Base-by-base conservation (phyloP, 176 grass and related monocot species). In the Eragrostis curvula region DNA sequence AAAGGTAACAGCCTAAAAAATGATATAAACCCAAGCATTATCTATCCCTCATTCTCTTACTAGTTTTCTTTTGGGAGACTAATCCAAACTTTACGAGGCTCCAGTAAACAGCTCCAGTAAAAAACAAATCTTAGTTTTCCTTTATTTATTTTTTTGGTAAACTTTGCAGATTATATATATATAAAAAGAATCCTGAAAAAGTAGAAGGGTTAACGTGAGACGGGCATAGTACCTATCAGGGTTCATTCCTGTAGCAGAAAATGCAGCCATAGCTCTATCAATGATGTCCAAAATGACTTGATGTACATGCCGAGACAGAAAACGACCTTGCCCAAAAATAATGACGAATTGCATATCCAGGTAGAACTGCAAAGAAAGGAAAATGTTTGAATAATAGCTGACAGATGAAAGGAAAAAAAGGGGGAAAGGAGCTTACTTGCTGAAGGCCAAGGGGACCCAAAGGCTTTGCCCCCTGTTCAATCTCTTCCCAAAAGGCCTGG, bases 301-400 rank as follows among this genome's bases (percentile, higher is more conserved):
- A 86, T 97, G 89, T n/a, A 97, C 95, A 83, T 92, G 90, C 65
- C 95, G 81, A 85, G 95, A 94, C 41, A 97, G 85, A 77, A 92
- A 94, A 82, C 95, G 87, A 12, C 92, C 92, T 91, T 97, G 95
- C 45, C 90, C 95, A 16, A 92, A 97, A 74, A 92, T 81, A 6
- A 98, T 87, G 41, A 98, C 90, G 71, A 98, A 98, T 85, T 98
- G 95, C 95, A 98, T 98, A 86, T 97, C 95, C 90, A 97, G 62
- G 51, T 94, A 94, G 75, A 97, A 97, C 95, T 97, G 77, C 85
- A 87, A 65, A 68, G 46, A 80, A 73, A 50, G 40, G 71, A 70
- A 67, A 57, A 45, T 46, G 70, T 84, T 69, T 47, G 73, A 76
- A 68, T 24, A 65, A 74, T 7, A 57, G 8, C 27, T 88, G 63